A percentile compares a stretch with the other conserved stretches of the same genome.
Conservation (phyloP, 2,329 filamentous ascomycete species). For the Xylaria sp. region DNA sequence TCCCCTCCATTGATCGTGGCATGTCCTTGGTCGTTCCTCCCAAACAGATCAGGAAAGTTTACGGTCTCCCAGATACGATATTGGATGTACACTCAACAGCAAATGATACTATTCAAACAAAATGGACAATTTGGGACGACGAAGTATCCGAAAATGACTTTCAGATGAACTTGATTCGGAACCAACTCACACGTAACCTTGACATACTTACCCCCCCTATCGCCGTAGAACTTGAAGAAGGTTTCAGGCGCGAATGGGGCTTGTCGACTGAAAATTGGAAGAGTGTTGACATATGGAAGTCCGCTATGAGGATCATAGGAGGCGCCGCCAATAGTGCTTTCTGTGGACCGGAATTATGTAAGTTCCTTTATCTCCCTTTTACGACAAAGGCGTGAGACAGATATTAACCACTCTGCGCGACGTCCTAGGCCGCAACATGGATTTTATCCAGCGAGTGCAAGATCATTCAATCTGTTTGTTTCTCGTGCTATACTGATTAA, state of each 20-base stretch:
- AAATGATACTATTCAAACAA: slow-evolving; percentile 15
- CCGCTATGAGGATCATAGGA: slow-evolving; percentile 4
- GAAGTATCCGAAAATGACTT: slow-evolving; percentile 14
- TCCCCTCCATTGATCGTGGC: slow-evolving; percentile 20
- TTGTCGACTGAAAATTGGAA: neutral
- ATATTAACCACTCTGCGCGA: neutral
- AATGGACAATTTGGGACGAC: slow-evolving; percentile 27
- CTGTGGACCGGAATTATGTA: slow-evolving; percentile 9
- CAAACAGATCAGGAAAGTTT: slow-evolving; percentile 7
- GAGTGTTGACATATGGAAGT: slow-evolving; percentile 9
- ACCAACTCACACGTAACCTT: slow-evolving; percentile 22
- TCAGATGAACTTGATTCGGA: slow-evolving; percentile 20
- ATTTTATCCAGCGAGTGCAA: slow-evolving; percentile 7
- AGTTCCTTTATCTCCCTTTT: neutral
- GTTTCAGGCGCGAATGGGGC: neutral
- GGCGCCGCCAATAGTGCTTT: slow-evolving; percentile 25
- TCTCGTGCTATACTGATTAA: slow-evolving; percentile 20
- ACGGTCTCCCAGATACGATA: slow-evolving; percentile 2
- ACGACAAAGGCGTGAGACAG: neutral
- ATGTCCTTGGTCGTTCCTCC: slow-evolving; percentile 13
- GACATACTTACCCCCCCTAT: slow-evolving; percentile 21
- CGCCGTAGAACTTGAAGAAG: slow-evolving; percentile 15
- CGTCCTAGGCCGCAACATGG: slow-evolving; percentile 9
- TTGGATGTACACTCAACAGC: slow-evolving; percentile 12
- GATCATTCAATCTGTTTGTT: slow-evolving; percentile 19